Conservation (phyloP, 2,329 filamentous ascomycete species). For the Sphaerulina populicola region DNA sequence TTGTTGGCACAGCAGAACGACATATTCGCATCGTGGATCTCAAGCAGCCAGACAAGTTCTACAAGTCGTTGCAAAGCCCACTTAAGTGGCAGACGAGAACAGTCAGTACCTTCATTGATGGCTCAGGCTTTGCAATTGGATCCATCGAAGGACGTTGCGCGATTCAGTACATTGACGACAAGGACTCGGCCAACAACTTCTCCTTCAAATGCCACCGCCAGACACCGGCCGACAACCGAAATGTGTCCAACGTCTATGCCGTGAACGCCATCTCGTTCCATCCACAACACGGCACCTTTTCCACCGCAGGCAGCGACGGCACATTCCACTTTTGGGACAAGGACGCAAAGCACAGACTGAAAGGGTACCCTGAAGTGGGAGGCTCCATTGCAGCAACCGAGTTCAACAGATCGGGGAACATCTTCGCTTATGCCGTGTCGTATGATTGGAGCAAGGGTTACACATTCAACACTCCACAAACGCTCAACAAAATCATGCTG, state of each 20-base stretch:
- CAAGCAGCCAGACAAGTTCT: slow-evolving; percentile 77
- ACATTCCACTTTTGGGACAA: slow-evolving; percentile 95
- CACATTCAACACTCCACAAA: slow-evolving; percentile 62
- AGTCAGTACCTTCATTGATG: slow-evolving; percentile 89
- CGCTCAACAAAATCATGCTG: slow-evolving; percentile 46
- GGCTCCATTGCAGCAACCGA: slow-evolving; percentile 82
- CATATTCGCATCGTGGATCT: slow-evolving; percentile 95
- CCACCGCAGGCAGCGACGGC: slow-evolving; percentile 87
- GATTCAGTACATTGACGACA: slow-evolving; percentile 97
- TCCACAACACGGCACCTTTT: slow-evolving; percentile 94
- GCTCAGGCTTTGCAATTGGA: slow-evolving; percentile 84
- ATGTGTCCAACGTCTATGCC: slow-evolving; percentile 79
- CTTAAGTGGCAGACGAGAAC: slow-evolving; percentile 97
- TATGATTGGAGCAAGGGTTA: slow-evolving; percentile 99
- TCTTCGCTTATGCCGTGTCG: slow-evolving; percentile 61
- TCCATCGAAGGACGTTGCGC: slow-evolving; percentile 96
- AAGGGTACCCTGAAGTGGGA: slow-evolving; percentile 56
- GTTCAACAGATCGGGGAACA: slow-evolving; percentile 76
- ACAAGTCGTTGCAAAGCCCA: slow-evolving; percentile 92
- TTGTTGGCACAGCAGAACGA: slow-evolving; percentile 85
- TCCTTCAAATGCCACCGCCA: slow-evolving; percentile 99
- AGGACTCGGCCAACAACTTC: slow-evolving; percentile 77
- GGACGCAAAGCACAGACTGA: slow-evolving; percentile 46
- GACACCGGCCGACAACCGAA: slow-evolving; percentile 51
- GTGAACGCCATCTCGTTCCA: slow-evolving; percentile 99